A percentile compares a stretch with the other conserved stretches of the same genome.
Evolutionary conservation across 352 stramenopile genomes (phyloP).

Genomic region (Phytophthora melonis): DNA sequence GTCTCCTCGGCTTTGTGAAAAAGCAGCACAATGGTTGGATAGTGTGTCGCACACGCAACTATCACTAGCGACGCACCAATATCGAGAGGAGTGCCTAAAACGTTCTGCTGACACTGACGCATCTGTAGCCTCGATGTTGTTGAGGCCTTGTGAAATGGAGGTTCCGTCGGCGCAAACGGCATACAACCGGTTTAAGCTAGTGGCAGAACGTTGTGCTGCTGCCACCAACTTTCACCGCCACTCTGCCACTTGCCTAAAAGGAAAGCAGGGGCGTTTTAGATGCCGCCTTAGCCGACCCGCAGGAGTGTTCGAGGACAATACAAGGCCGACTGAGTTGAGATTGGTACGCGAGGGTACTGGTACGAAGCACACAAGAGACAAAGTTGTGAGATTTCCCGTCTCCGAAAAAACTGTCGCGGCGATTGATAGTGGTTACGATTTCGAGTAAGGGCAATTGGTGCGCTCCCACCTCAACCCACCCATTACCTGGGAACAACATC

Average conservation of each 20-base stretch:
- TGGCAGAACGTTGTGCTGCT: background rate
- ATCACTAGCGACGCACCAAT: background rate
- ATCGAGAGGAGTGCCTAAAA: background rate
- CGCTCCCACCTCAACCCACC: background rate
- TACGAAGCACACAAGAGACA: background rate
- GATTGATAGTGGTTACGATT: background rate
- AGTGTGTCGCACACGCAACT: background rate
- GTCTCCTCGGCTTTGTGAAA: background rate
- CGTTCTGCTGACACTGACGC: background rate
- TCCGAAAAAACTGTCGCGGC: background rate
- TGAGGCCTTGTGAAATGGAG: background rate
- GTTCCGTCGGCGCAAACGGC: background rate
- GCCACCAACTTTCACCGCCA: constrained; percentile 2
- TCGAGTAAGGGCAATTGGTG: background rate
- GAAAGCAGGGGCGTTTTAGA: background rate
- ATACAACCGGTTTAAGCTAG: background rate
- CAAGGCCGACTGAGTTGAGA: background rate
- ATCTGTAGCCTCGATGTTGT: background rate
- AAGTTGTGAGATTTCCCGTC: background rate
- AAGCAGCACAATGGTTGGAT: background rate
- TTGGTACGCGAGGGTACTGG: background rate
- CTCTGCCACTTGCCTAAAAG: constrained; percentile 5
- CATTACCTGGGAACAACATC: constrained; percentile 3
- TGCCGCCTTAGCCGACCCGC: constrained; percentile 1
- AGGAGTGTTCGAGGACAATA: background rate